Base-by-base conservation (phyloP, 139 green algal species). In the Asterochloris erici region DNA sequence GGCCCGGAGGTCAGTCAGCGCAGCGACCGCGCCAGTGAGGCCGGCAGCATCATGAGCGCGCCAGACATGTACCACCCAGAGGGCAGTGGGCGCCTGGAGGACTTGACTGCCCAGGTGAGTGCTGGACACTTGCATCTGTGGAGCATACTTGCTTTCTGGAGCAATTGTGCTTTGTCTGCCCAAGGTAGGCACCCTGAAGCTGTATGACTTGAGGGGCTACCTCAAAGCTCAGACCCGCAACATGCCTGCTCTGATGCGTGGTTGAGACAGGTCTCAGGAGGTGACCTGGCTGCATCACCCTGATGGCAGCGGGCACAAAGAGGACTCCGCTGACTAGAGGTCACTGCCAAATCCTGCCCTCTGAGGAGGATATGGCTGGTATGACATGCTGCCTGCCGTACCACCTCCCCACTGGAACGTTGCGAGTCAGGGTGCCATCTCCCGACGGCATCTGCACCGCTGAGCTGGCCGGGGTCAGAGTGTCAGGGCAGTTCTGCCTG, bases 31-130 rank as follows among this genome's bases (percentile, higher is more conserved):
- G 78, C 68, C 17, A 82, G 78, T 63, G 78, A 82, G 63, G n/a
- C 62, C 13, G 78, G 78, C 63, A 74, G 63, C 63, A 74, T 82
- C 28, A 13, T 82, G 14, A 82, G 78, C 24, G 78, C 78, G 9
- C 78, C 78, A 73, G 78, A 82, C 78, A 82, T 82, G 78, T 82
- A 74, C 23, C 38, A 54, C 38, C 60, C 76, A 38, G 76, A 80
- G 61, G 76, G 68, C 24, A 70, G 60, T 9, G 76, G 14, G 12
- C 60, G 68, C 17, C 38, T 80, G 15, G 76, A 80, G 61, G 76
- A 80, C 9, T n/a, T 80, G 19, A 62, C 68, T n/a, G 76, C 68
- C 38, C 38, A 54, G 38, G 60, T 15, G 76, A n/a, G 12, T 15
- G 38, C 15, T 71, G 17, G 9, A 21, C 64, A 24, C 16, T 16